Conservation (phyloP, 2,329 filamentous ascomycete species). For the Leptographium flavum region DNA sequence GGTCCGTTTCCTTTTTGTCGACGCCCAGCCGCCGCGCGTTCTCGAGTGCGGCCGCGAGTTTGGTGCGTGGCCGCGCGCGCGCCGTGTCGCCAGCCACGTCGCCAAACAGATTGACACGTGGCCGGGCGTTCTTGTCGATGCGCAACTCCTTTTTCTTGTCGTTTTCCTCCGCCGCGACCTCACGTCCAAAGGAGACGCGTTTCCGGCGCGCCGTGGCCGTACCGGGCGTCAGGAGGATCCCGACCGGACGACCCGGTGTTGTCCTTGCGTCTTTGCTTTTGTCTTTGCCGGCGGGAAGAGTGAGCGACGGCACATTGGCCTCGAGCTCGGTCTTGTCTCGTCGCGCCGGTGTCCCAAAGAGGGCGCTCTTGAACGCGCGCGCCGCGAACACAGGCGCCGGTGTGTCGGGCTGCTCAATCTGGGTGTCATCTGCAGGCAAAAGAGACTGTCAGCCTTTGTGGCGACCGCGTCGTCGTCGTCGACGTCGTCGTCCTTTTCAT, state of each 20-base stretch:
- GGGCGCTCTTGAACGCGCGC: constrained; percentile 46
- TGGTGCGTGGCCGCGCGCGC: constrained; percentile 22
- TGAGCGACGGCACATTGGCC: neutral
- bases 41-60: constrained; percentile 31
- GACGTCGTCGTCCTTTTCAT: no score
- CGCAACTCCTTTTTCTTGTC: constrained; percentile 14
- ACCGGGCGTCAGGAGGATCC: constrained; percentile 50
- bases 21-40: constrained; percentile 16
- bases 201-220: constrained; percentile 46
- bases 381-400: constrained; percentile 54
- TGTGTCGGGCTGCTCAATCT: constrained; percentile 46
- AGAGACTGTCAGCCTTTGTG: neutral
- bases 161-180: constrained; percentile 28
- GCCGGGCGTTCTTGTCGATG: constrained; percentile 9
- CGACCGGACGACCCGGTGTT: constrained; percentile 23
- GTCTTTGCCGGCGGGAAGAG: neutral
- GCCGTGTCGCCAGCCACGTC: neutral
- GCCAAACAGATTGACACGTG: constrained; percentile 10
- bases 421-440: constrained; percentile 23
- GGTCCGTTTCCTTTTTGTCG: constrained; percentile 11
- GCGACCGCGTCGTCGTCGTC: neutral
- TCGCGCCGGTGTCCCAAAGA: constrained; percentile 44
- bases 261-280: constrained; percentile 5
- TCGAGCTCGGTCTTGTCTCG: constrained; percentile 9
- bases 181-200: constrained; percentile 49